Conservation (phyloP, 2,329 filamentous ascomycete genomes). For the Neocucurbitaria cava region DNA sequence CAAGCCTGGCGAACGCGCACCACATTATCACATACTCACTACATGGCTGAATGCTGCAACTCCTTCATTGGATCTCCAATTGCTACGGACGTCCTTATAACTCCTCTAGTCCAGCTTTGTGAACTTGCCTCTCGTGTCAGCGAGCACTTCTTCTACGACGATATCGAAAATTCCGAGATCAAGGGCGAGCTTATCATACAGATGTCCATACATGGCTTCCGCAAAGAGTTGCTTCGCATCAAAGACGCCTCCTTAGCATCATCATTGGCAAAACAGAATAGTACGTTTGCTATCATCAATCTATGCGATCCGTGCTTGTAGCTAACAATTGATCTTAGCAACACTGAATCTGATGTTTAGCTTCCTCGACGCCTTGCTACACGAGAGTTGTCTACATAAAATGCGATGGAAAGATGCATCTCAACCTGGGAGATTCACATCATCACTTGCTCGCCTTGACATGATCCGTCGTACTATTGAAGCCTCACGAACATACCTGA, state of each 20-base stretch:
- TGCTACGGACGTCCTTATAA: conserved; percentile 25
- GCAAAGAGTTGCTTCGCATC: conserved; percentile 21
- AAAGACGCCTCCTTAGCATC: not conserved
- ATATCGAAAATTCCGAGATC: conserved; percentile 27
- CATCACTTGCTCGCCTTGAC: conserved; percentile 6
- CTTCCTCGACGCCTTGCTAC: not conserved
- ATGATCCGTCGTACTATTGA: conserved; percentile 17
- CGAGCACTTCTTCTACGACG: conserved; percentile 31
- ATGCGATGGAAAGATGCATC: not conserved
- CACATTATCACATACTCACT: conserved; percentile 22
- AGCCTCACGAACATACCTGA: conserved; percentile 21
- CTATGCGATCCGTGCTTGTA: not conserved
- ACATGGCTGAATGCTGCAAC: conserved; percentile 22
- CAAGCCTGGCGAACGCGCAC: conserved; percentile 29
- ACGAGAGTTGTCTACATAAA: not conserved
- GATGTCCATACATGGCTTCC: conserved; percentile 21
- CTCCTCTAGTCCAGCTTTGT: conserved; percentile 22
- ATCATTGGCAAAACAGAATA: not conserved
- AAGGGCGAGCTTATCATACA: conserved; percentile 25
- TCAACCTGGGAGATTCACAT: not conserved
- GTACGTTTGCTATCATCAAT: not conserved
- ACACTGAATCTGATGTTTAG: not conserved
- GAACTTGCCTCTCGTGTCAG: conserved; percentile 25
- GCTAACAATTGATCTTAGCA: not conserved
- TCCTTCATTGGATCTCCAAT: conserved; percentile 7